Evolutionary conservation across 345 rosid species (phyloP).

Genomic region (Trapa incisa): DNA sequence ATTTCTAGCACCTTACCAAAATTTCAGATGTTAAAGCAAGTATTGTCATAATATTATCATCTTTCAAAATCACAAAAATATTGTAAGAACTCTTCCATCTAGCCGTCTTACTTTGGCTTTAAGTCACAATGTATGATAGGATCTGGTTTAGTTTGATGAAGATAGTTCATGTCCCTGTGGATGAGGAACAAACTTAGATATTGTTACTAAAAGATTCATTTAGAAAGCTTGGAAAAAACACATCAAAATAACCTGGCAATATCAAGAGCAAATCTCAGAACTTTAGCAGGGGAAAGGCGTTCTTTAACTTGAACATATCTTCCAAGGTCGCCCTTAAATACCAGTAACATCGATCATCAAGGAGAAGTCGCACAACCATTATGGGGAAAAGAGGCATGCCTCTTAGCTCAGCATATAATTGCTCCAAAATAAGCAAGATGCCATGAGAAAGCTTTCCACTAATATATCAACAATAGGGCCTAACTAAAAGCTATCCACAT

Average conservation of each 20-base stretch:
- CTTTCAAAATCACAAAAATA: constrained; percentile 6
- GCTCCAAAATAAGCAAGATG: neutral
- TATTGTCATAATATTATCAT: constrained; percentile 2
- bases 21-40: constrained; percentile 56
- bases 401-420: neutral
- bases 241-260: constrained; percentile 57
- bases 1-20: constrained; percentile 98
- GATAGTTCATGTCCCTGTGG: constrained; percentile 65
- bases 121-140: constrained; percentile 75
- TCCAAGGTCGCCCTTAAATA: constrained; percentile 70
- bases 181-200: constrained; percentile 9
- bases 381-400: neutral
- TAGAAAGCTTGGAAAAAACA: constrained; percentile 6
- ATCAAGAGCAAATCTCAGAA: constrained; percentile 71
- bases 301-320: constrained; percentile 80
- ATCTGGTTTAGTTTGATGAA: constrained; percentile 6
- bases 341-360: constrained; percentile 5
- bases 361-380: neutral
- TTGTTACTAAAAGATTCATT: neutral
- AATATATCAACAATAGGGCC: neutral
- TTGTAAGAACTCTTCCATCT: constrained; percentile 32
- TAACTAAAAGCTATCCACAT: neutral
- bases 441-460: neutral
- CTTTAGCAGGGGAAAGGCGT: constrained; percentile 77
- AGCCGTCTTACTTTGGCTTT: constrained; percentile 85